Percentiles rank a stretch among this genome's conserved stretches.
Evolutionary conservation across 371 early-diverging fungal species (phyloP).

Genomic region (Basidiobolus heterosporus): DNA sequence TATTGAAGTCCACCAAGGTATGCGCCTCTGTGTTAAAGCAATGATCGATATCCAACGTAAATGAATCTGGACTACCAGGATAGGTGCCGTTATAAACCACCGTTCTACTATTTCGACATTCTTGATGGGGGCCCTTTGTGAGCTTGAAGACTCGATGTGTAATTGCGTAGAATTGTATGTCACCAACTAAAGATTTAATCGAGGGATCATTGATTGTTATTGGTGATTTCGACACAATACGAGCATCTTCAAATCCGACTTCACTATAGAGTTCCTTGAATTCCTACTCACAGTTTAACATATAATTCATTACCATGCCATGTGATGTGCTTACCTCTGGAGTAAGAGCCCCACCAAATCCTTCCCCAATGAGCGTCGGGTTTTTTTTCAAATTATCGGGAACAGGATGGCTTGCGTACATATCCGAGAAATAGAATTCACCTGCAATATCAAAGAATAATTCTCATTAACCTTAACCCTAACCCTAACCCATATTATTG

Average conservation of each 20-base stretch:
- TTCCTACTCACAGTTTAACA: not conserved
- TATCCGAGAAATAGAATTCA: slow-evolving; percentile 1
- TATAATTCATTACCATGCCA: not conserved
- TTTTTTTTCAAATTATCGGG: not conserved
- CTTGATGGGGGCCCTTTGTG: not conserved
- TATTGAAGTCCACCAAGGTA: too few species aligned
- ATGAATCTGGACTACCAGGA: not conserved
- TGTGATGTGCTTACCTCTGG: not conserved
- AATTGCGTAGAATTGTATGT: not conserved
- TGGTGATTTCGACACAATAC: not conserved
- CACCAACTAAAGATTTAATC: not conserved
- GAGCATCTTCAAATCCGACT: not conserved
- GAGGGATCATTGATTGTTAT: not conserved
- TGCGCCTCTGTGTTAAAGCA: too few species aligned
- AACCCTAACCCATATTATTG: too few species aligned
- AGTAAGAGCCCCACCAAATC: not conserved
- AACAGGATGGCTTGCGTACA: not conserved
- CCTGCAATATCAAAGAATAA: too few species aligned
- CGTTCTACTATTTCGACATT: not conserved
- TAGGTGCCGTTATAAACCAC: not conserved
- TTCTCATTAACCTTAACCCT: too few species aligned
- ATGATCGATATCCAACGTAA: not conserved
- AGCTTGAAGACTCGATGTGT: not conserved
- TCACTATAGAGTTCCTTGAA: not conserved
- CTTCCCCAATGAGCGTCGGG: not conserved